Percentiles rank a stretch among this genome's conserved stretches.
Conservation (phyloP, 139 green algal genomes). For the Auxenochlorella pyrenoidosa region DNA sequence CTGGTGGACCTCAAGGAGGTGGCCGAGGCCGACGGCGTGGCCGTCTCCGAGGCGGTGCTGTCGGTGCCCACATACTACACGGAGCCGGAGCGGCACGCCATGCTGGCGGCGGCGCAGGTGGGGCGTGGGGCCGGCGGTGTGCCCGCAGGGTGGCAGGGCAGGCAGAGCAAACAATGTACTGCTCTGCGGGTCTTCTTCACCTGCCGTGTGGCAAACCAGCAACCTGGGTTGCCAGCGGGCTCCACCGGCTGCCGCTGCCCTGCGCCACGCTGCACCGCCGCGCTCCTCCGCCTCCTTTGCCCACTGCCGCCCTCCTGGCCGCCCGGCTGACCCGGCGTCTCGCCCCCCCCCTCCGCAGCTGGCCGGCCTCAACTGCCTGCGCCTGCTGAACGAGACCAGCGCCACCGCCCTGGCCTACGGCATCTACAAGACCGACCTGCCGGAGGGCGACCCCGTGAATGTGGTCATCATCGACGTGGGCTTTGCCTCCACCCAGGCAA, state of each 20-base stretch:
- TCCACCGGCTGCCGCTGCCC: too few species aligned
- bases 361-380: slow-evolving; percentile 90
- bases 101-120: slow-evolving; percentile 75
- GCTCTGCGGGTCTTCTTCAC: too few species aligned
- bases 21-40: slow-evolving; percentile 85
- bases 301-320: too few species aligned
- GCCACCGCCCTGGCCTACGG: slow-evolving; percentile 96
- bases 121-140: not conserved
- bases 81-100: slow-evolving; percentile 84
- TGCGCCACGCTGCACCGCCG: too few species aligned
- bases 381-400: slow-evolving; percentile 97
- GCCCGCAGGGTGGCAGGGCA: too few species aligned
- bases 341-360: slow-evolving; percentile 54
- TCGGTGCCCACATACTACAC: slow-evolving; percentile 91
- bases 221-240: too few species aligned
- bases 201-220: too few species aligned
- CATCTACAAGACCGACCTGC: slow-evolving; percentile 99
- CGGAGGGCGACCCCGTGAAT: slow-evolving; percentile 85
- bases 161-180: too few species aligned
- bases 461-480: slow-evolving; percentile 97
- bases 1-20: slow-evolving; percentile 94
- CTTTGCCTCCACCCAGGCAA: slow-evolving; percentile 85
- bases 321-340: slow-evolving; percentile 44
- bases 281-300: not conserved
- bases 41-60: slow-evolving; percentile 94